phyloP scores from a whole-genome alignment of 2,329 filamentous ascomycete species.

The Daldinia sp. region DNA sequence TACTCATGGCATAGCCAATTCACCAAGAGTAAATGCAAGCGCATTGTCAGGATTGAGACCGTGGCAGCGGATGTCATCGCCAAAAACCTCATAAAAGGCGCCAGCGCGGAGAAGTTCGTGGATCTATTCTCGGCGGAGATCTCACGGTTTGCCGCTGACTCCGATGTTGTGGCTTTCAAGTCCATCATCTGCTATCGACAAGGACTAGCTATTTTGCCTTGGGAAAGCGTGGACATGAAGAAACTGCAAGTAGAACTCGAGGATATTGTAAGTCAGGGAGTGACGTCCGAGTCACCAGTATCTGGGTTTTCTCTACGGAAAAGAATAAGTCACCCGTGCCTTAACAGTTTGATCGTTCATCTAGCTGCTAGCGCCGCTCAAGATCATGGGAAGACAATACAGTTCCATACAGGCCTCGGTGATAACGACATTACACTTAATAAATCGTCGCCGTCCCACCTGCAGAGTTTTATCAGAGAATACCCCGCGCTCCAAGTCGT shows the following conservation, averaged over 20 bases:
- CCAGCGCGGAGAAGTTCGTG: slow-evolving; percentile 53
- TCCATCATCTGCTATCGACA: slow-evolving; percentile 84
- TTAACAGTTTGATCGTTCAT: slow-evolving; percentile 77
- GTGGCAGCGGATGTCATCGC: slow-evolving; percentile 71
- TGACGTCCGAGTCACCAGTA: slow-evolving; percentile 29
- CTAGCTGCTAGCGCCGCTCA: slow-evolving; percentile 63
- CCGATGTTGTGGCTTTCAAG: slow-evolving; percentile 81
- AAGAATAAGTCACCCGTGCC: slow-evolving; percentile 66
- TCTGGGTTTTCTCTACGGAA: slow-evolving; percentile 48
- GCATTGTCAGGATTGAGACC: slow-evolving; percentile 81
- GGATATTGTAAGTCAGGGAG: slow-evolving; percentile 47
- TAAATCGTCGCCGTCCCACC: slow-evolving; percentile 75
- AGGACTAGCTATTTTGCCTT: slow-evolving; percentile 68
- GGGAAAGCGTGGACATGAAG: slow-evolving; percentile 48
- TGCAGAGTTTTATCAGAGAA: slow-evolving; percentile 75
- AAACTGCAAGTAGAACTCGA: slow-evolving; percentile 52
- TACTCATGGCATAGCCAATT: slow-evolving; percentile 73
- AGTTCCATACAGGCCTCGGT: slow-evolving; percentile 84
- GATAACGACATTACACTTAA: slow-evolving; percentile 79
- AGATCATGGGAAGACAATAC: slow-evolving; percentile 72
- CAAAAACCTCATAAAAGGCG: slow-evolving; percentile 49
- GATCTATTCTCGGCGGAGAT: slow-evolving; percentile 63
- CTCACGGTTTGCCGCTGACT: slow-evolving; percentile 65
- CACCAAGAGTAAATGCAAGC: slow-evolving; percentile 69
- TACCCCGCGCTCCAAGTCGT: slow-evolving; percentile 78